Percentiles rank a stretch among this genome's conserved stretches.
Evolutionary conservation across 2,329 filamentous ascomycete species (phyloP).

Genomic region (Paecilomyces niveus): DNA sequence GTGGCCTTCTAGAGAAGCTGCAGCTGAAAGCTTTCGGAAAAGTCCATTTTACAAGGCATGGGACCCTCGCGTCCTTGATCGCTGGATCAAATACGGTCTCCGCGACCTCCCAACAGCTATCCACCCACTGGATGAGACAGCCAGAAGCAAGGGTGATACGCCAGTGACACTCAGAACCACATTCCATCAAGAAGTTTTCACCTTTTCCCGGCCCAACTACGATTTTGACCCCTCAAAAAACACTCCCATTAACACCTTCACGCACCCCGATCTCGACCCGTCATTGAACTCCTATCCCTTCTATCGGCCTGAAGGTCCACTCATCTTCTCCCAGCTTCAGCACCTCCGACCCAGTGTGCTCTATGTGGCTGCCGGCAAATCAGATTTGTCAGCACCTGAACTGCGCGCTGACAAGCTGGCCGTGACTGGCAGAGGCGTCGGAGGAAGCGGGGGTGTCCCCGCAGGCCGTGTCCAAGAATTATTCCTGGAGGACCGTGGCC

Average conservation of each 20-base stretch:
- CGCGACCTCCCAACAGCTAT: constrained; percentile 61
- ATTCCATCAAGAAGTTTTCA: constrained; percentile 75
- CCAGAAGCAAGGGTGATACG: constrained; percentile 18
- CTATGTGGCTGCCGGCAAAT: constrained; percentile 40
- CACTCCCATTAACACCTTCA: constrained; percentile 32
- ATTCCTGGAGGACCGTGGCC: constrained; percentile 59
- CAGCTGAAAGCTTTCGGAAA: constrained; percentile 58
- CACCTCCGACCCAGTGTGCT: constrained; percentile 39
- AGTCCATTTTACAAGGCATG: constrained; percentile 73
- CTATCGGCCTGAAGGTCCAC: constrained; percentile 36
- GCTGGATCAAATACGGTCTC: constrained; percentile 68
- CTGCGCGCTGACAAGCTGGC: constrained; percentile 35
- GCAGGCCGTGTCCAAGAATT: constrained; percentile 62
- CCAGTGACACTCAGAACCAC: constrained; percentile 67
- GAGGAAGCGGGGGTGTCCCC: constrained; percentile 48
- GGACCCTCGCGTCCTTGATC: constrained; percentile 72
- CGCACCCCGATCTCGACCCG: constrained; percentile 40
- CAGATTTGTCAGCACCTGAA: constrained; percentile 32
- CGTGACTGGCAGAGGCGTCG: constrained; percentile 30
- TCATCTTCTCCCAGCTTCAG: constrained; percentile 33
- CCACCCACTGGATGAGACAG: constrained; percentile 20
- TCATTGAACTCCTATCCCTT: constrained; percentile 28
- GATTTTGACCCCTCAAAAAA: constrained; percentile 51
- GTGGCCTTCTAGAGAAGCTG: constrained; percentile 71
- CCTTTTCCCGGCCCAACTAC: constrained; percentile 41